phyloP scores from a whole-genome alignment of 1,284 basidiomycete species.

The Pseudozyma flocculosa region DNA sequence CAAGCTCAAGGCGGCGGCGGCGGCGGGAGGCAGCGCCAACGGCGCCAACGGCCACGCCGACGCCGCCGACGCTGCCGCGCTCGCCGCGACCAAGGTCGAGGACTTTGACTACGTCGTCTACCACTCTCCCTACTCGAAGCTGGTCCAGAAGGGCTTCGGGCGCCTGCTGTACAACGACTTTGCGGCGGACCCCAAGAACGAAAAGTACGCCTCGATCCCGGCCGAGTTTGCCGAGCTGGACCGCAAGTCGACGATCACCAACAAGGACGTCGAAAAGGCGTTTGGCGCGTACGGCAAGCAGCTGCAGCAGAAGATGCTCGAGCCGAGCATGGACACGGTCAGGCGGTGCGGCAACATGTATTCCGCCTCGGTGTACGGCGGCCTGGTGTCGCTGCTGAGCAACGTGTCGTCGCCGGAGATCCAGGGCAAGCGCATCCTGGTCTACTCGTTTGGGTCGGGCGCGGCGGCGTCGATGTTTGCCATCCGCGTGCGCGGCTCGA shows the following conservation, averaged over 20 bases:
- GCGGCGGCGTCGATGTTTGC: conserved; percentile 89
- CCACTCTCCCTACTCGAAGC: conserved; percentile 88
- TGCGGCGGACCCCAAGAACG: conserved; percentile 71
- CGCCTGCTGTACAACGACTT: conserved; percentile 92
- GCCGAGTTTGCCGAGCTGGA: conserved; percentile 68
- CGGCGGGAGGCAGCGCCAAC: conserved; percentile 11
- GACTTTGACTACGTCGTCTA: conserved; percentile 87
- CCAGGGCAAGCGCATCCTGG: conserved; percentile 65
- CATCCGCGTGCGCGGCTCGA: conserved; percentile 80
- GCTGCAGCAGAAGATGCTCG: conserved; percentile 40
- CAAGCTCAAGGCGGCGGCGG: conserved; percentile 57
- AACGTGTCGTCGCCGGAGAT: conserved; percentile 45
- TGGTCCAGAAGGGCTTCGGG: conserved; percentile 95
- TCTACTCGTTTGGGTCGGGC: conserved; percentile 93
- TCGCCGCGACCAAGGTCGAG: conserved; percentile 66
- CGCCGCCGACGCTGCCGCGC: conserved; percentile 30
- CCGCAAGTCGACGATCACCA: conserved; percentile 66
- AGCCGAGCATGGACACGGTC: conserved; percentile 55
- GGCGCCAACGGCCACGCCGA: conserved; percentile 30
- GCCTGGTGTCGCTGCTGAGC: conserved; percentile 68
- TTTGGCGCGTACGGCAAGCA: conserved; percentile 50
- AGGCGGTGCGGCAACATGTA: conserved; percentile 84
- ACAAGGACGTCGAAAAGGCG: conserved; percentile 90
- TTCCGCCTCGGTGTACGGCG: conserved; percentile 94
- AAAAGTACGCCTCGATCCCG: conserved; percentile 71